A percentile compares a stretch with the other conserved stretches of the same genome.
Conservation (phyloP, 225 moss, liverwort and hornwort species). For the Bryoerythrophyllum caledonicum region DNA sequence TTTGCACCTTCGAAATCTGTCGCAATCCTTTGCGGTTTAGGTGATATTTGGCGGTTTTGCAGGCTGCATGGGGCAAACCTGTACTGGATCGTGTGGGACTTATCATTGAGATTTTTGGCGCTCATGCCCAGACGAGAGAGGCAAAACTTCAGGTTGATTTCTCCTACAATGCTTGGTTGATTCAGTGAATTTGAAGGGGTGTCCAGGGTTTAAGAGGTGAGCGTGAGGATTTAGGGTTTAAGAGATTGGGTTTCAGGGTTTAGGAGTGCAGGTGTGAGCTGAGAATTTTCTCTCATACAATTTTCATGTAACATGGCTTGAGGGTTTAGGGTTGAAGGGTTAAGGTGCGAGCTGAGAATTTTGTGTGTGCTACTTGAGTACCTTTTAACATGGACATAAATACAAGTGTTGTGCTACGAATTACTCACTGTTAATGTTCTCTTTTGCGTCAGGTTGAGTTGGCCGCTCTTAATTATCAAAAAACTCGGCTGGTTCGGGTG, state of each 20-base stretch:
- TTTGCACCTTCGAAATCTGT: not conserved
- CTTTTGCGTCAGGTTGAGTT: slow-evolving; percentile 70
- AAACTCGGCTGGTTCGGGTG: slow-evolving; percentile 78
- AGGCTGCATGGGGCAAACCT: slow-evolving; percentile 85
- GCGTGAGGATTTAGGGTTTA: too few relatives aligned
- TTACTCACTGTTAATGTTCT: slow-evolving; percentile 5
- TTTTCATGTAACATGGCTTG: not conserved
- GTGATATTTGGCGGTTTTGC: slow-evolving; percentile 25
- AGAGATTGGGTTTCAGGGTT: slow-evolving; percentile 9
- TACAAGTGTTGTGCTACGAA: not conserved
- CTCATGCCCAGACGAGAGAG: slow-evolving; percentile 84
- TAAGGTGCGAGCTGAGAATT: slow-evolving; percentile 10
- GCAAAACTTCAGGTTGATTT: slow-evolving; percentile 83
- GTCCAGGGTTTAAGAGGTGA: not conserved
- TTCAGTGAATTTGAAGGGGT: not conserved
- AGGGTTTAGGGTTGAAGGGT: not conserved
- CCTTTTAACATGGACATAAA: not conserved
- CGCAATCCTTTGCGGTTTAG: not conserved
- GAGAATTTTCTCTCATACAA: too few relatives aligned
- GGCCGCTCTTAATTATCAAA: slow-evolving; percentile 75
- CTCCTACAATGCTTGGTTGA: not conserved
- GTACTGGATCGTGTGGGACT: slow-evolving; percentile 87
- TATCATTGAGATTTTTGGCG: slow-evolving; percentile 88
- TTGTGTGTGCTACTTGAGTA: not conserved
- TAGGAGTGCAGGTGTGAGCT: slow-evolving; percentile 10